Conservation (phyloP, 1,284 basidiomycete species). For the Pseudozyma thailandica region DNA sequence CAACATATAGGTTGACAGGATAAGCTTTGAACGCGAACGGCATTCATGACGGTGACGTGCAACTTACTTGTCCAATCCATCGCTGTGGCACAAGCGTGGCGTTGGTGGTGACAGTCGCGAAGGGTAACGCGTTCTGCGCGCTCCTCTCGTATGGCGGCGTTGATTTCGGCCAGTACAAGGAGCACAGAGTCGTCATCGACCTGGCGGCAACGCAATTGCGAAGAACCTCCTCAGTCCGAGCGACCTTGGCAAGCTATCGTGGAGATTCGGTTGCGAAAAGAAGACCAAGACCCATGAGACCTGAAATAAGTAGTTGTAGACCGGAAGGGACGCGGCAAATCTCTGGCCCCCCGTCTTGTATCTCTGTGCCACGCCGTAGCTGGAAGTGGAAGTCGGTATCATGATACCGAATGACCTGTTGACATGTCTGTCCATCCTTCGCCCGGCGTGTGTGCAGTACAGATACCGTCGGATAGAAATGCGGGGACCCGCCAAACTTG, state of each 20-base stretch:
- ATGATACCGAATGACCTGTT: conserved; percentile 64
- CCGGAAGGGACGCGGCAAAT: conserved; percentile 81
- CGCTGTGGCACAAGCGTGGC: conserved; percentile 68
- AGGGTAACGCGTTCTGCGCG: conserved; percentile 67
- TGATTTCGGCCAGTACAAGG: conserved; percentile 68
- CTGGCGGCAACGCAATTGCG: conserved; percentile 68
- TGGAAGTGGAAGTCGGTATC: conserved; percentile 69
- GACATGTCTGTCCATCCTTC: no score
- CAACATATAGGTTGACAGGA: background rate
- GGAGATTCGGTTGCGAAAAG: conserved; percentile 74
- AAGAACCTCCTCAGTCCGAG: conserved; percentile 68
- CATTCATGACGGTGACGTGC: background rate
- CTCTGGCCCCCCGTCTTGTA: conserved; percentile 72
- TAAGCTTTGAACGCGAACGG: no score
- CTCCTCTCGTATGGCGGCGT: conserved; percentile 56
- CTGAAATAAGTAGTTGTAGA: conserved; percentile 80
- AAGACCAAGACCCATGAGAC: conserved; percentile 79
- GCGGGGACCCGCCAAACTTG: background rate
- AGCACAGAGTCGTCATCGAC: conserved; percentile 65
- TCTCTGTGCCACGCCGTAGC: conserved; percentile 72
- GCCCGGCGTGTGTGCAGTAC: background rate
- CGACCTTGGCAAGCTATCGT: conserved; percentile 69
- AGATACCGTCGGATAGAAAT: background rate
- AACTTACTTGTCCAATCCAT: conserved; percentile 65
- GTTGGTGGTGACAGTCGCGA: conserved; percentile 68